These are phyloP conservation scores for Pseudocercospora macadamiae DNA, from an alignment of 2,329 filamentous ascomycete species.

Conservation along the genomic window DNA sequence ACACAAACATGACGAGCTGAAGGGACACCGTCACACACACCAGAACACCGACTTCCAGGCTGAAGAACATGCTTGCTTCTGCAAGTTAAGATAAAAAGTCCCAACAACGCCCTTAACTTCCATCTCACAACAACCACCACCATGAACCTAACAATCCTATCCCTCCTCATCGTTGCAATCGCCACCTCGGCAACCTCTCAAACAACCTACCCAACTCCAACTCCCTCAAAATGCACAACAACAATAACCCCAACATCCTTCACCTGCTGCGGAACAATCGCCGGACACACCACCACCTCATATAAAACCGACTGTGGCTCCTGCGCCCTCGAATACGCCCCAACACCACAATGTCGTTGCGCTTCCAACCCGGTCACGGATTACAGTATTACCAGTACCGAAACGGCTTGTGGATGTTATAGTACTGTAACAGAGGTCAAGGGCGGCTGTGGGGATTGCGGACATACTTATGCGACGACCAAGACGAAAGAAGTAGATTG, in stretches of 20 bases:
- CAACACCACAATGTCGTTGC: slow-evolving; percentile 18
- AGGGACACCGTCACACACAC: neutral
- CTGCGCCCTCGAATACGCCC: slow-evolving; percentile 10
- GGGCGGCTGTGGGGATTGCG: slow-evolving; percentile 18
- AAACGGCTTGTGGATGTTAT: slow-evolving; percentile 14
- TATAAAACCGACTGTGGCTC: slow-evolving; percentile 18
- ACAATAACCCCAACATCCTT: slow-evolving; percentile 21
- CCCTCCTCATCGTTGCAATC: neutral
- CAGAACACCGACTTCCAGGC: too few species aligned
- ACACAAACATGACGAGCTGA: neutral
- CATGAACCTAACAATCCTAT: neutral
- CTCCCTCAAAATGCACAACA: slow-evolving; percentile 10
- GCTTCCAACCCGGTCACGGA: slow-evolving; percentile 6
- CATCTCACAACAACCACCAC: too few species aligned
- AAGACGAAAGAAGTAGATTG: slow-evolving; percentile 16
- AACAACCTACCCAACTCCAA: neutral
- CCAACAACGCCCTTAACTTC: too few species aligned
- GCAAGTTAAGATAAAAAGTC: too few species aligned
- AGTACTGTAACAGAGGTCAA: slow-evolving; percentile 4
- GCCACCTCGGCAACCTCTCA: neutral
- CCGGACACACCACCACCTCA: slow-evolving; percentile 13
- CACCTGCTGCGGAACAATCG: slow-evolving; percentile 21
- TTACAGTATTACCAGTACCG: slow-evolving; percentile 13
- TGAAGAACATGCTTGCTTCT: too few species aligned
- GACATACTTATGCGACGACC: slow-evolving; percentile 15